These are phyloP conservation scores for Sambucus nigra DNA, from an alignment of 129 eudicot species.

Conservation along the genomic window DNA sequence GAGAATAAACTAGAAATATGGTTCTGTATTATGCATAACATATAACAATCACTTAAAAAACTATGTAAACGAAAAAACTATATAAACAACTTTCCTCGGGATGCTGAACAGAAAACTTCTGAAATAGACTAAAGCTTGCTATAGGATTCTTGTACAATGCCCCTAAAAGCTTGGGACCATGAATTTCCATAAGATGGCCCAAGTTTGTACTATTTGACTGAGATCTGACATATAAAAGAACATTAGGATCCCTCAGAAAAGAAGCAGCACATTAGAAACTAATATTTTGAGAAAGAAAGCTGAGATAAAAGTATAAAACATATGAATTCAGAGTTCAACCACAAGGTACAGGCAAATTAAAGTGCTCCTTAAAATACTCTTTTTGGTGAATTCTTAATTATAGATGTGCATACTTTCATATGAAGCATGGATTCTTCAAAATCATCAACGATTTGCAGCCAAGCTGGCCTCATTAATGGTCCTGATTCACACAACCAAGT, in stretches of 20 bases:
- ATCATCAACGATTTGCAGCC: background rate
- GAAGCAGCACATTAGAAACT: background rate
- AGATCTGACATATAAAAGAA: slow-evolving; percentile 27
- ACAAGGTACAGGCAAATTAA: background rate
- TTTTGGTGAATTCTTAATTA: no score
- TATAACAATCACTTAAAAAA: background rate
- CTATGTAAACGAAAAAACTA: background rate
- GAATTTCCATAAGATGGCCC: slow-evolving; percentile 71
- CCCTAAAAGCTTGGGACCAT: slow-evolving; percentile 72
- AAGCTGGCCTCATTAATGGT: background rate
- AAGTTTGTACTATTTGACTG: slow-evolving; percentile 50
- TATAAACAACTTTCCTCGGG: slow-evolving; percentile 76
- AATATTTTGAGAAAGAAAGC: background rate
- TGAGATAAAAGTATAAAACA: slow-evolving; percentile 3
- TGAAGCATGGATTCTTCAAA: background rate
- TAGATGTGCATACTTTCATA: no score
- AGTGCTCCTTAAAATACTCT: no score
- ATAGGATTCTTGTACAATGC: slow-evolving; percentile 61
- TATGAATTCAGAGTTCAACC: background rate
- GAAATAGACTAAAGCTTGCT: slow-evolving; percentile 54
- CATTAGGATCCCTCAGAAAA: background rate
- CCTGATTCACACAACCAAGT: background rate
- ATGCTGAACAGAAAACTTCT: slow-evolving; percentile 59
- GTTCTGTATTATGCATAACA: background rate
- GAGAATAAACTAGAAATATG: background rate